These are phyloP conservation scores for Amaranthus hypochondriacus DNA, from an alignment of 148 eudicot species.

Conservation along the genomic window DNA sequence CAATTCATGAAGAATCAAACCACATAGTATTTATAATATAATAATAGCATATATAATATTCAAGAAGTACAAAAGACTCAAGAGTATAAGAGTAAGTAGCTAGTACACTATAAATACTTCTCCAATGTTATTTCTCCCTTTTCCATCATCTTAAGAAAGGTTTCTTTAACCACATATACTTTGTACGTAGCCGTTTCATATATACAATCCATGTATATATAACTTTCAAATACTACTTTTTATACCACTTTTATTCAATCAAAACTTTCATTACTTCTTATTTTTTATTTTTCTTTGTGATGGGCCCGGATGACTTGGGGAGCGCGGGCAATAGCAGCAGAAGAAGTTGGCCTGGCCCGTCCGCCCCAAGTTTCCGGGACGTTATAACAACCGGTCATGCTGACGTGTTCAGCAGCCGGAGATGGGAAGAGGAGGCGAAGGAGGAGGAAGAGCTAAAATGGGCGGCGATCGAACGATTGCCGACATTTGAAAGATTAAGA, in stretches of 20 bases:
- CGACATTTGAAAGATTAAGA: conserved; percentile 41
- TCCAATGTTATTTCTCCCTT: background rate
- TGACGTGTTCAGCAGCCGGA: conserved; percentile 30
- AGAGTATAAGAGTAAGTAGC: too few relatives aligned
- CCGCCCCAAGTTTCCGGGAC: conserved; percentile 28
- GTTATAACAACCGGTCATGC: conserved; percentile 10
- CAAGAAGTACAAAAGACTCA: too few relatives aligned
- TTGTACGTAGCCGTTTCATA: background rate
- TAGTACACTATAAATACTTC: background rate
- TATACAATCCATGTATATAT: background rate
- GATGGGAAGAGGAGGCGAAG: conserved; percentile 18
- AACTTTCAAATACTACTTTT: conserved; percentile 10
- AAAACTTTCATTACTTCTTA: background rate
- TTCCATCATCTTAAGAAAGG: background rate
- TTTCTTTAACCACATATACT: background rate
- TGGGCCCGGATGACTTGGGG: conserved; percentile 16
- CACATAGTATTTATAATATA: background rate
- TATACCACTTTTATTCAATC: background rate
- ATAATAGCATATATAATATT: background rate
- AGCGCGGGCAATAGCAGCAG: conserved; percentile 14
- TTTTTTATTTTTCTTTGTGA: background rate
- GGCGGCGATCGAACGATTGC: conserved; percentile 57
- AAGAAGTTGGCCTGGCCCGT: conserved; percentile 16
- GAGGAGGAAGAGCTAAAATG: conserved; percentile 48
- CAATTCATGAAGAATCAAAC: too few relatives aligned